phyloP scores from a whole-genome alignment of 2,329 filamentous ascomycete genomes.

The Ophiosphaerella herpotricha region DNA sequence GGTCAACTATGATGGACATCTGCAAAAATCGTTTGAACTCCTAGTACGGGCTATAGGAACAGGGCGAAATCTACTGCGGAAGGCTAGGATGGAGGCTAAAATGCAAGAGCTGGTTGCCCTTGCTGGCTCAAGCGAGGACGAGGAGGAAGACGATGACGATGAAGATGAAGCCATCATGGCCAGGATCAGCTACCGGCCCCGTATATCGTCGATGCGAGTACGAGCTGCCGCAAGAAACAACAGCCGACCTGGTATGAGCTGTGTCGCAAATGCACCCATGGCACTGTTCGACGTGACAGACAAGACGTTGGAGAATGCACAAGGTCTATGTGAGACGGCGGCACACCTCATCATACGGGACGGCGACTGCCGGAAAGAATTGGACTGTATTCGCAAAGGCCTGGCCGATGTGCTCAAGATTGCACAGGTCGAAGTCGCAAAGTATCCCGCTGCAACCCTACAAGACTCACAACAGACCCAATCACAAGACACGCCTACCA shows the following conservation, averaged over 20 bases:
- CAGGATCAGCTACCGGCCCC: constrained; percentile 45
- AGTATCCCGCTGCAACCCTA: constrained; percentile 23
- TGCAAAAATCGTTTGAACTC: constrained; percentile 81
- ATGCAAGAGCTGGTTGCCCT: constrained; percentile 57
- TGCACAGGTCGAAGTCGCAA: constrained; percentile 52
- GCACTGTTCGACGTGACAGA: constrained; percentile 68
- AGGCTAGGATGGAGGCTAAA: constrained; percentile 82
- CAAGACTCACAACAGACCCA: constrained; percentile 13
- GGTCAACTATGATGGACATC: constrained; percentile 89
- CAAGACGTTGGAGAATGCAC: constrained; percentile 76
- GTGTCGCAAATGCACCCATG: constrained; percentile 19
- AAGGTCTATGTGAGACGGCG: constrained; percentile 80
- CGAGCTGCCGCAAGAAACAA: constrained; percentile 23
- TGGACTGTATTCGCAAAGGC: constrained; percentile 69
- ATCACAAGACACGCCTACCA: constrained; percentile 21
- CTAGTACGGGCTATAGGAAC: constrained; percentile 81
- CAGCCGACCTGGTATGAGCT: constrained; percentile 7
- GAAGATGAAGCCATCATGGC: constrained; percentile 33
- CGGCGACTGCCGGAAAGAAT: constrained; percentile 79
- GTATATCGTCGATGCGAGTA: constrained; percentile 38
- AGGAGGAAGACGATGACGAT: constrained; percentile 28
- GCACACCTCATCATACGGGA: constrained; percentile 89
- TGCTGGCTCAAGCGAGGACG: constrained; percentile 34
- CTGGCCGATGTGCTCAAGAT: constrained; percentile 67
- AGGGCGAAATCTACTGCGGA: constrained; percentile 81